phyloP scores from a whole-genome alignment of 306 rosid species.

The Begonia peltatifolia region DNA sequence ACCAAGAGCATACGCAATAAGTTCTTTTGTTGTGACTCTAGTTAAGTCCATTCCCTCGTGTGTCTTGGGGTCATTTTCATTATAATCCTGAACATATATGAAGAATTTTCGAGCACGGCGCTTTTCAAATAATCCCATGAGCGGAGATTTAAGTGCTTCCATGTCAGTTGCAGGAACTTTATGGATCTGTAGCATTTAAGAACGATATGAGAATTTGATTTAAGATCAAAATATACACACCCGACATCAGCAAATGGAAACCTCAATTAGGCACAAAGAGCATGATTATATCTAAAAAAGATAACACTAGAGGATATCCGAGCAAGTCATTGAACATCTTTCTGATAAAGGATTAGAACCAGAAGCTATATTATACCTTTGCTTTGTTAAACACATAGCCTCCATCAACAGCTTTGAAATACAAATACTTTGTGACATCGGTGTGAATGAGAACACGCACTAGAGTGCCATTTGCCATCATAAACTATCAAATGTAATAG shows the following conservation, averaged over 20 bases:
- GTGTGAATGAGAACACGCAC: slow-evolving; percentile 96
- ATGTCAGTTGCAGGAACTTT: slow-evolving; percentile 85
- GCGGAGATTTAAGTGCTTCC: slow-evolving; percentile 93
- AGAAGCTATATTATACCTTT: slow-evolving; percentile 25
- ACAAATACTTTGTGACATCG: slow-evolving; percentile 88
- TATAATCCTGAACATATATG: slow-evolving; percentile 70
- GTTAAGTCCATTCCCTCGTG: slow-evolving; percentile 87
- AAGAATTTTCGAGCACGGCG: slow-evolving; percentile 94
- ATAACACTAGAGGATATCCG: no score
- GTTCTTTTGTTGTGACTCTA: slow-evolving; percentile 64
- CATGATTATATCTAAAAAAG: no score
- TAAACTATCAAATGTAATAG: slow-evolving; percentile 35
- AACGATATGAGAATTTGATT: no score
- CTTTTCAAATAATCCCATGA: slow-evolving; percentile 91
- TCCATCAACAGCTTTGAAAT: slow-evolving; percentile 86
- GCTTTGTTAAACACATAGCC: slow-evolving; percentile 58
- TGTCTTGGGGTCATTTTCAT: slow-evolving; percentile 69
- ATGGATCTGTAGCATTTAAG: slow-evolving; percentile 43
- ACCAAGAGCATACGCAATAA: slow-evolving; percentile 52
- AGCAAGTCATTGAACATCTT: no score
- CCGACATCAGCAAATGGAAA: no score
- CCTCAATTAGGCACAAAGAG: no score
- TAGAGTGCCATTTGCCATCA: slow-evolving; percentile 94
- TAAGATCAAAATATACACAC: no score
- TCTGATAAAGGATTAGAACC: no score